Percentiles rank a stretch among this genome's conserved stretches.
Evolutionary conservation across 1,284 basidiomycete genomes (phyloP).

Genomic region (Leccinum griseonigrum): DNA sequence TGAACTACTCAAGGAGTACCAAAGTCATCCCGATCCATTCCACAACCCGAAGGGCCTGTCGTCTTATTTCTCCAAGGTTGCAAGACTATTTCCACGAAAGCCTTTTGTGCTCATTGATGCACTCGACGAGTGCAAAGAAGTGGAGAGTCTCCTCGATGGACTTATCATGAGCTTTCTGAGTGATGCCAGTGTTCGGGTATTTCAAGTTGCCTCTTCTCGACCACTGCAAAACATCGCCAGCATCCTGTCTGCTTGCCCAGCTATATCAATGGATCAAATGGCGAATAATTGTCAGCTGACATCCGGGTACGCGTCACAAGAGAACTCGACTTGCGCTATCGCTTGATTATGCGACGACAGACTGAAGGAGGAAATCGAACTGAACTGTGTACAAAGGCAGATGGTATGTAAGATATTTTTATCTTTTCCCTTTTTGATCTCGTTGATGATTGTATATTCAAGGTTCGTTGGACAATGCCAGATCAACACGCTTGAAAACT

Average conservation of each 20-base stretch:
- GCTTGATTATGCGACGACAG: not conserved
- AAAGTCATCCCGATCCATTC: not conserved
- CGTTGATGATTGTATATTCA: not conserved
- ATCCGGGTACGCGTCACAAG: constrained; percentile 4
- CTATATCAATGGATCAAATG: constrained; percentile 10
- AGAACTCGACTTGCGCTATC: constrained; percentile 2
- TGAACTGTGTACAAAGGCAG: not conserved
- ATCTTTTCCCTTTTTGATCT: too few species aligned
- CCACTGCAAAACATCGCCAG: not conserved
- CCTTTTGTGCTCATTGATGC: constrained; percentile 9
- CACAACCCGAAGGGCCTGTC: constrained; percentile 4
- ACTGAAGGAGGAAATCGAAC: constrained; percentile 4
- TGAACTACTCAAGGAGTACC: constrained; percentile 1
- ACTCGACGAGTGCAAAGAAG: constrained; percentile 14
- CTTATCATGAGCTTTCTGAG: not conserved
- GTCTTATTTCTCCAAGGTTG: constrained; percentile 2
- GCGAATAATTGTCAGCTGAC: constrained; percentile 3
- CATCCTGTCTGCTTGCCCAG: not conserved
- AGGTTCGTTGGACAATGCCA: constrained; percentile 18
- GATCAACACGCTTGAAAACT: constrained; percentile 5
- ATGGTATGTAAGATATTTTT: constrained; percentile 3
- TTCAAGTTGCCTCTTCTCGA: constrained; percentile 5
- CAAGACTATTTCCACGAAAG: not conserved
- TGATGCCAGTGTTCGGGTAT: not conserved
- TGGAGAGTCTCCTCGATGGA: constrained; percentile 1